Evolutionary conservation across 2,329 filamentous ascomycete genomes (phyloP).

Genomic region (Claviceps fusiformis): DNA sequence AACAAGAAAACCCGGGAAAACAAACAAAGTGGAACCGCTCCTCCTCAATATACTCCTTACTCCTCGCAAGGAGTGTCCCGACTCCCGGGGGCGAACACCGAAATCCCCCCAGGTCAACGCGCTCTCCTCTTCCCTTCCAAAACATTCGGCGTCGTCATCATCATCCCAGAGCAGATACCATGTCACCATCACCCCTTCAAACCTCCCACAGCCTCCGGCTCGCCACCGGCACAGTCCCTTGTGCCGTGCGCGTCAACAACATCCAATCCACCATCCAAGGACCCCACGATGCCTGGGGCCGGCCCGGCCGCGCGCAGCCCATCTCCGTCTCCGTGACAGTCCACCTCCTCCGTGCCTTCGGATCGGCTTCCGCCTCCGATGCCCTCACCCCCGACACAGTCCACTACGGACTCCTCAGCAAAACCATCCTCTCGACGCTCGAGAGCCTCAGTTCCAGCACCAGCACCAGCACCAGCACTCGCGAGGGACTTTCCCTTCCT

Average conservation of each 20-base stretch:
- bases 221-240: constrained; percentile 16
- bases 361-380: constrained; percentile 43
- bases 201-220: constrained; percentile 2
- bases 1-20: too few relatives aligned
- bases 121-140: neutral
- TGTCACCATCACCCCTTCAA: neutral
- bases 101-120: too few relatives aligned
- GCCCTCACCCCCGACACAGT: constrained; percentile 55
- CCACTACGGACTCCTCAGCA: constrained; percentile 61
- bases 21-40: too few relatives aligned
- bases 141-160: neutral
- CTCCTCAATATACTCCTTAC: too few relatives aligned
- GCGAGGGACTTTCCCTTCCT: constrained; percentile 10
- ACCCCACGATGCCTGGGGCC: constrained; percentile 57
- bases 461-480: neutral
- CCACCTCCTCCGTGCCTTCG: constrained; percentile 41
- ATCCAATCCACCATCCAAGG: constrained; percentile 42
- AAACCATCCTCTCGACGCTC: constrained; percentile 42
- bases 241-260: constrained; percentile 46
- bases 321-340: constrained; percentile 46
- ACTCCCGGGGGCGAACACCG: too few relatives aligned
- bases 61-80: too few relatives aligned
- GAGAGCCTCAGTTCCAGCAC: neutral
- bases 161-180: neutral
- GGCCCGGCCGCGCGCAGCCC: constrained; percentile 44